A percentile compares a stretch with the other conserved stretches of the same genome.
Conservation (phyloP, 805 yeast genomes). For the Schwanniomyces vanrijiae region DNA sequence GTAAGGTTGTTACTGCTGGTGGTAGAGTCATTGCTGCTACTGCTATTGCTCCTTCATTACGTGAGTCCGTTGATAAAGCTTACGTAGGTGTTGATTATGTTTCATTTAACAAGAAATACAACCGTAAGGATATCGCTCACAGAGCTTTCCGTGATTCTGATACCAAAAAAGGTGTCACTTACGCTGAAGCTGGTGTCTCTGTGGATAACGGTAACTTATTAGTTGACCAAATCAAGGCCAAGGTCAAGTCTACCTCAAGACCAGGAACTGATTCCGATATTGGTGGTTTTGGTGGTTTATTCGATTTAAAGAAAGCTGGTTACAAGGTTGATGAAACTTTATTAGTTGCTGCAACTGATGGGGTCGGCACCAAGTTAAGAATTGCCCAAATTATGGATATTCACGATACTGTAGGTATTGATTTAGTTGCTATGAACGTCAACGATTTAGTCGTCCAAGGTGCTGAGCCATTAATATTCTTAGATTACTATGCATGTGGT, state of each 20-base stretch:
- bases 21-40: conserved; percentile 97
- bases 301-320: conserved; percentile 87
- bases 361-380: conserved; percentile 96
- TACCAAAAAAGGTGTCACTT: conserved; percentile 57
- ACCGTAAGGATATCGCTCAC: conserved; percentile 93
- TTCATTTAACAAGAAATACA: conserved; percentile 71
- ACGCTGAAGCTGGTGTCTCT: conserved; percentile 95
- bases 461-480: conserved; percentile 93
- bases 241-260: conserved; percentile 90
- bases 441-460: conserved; percentile 98
- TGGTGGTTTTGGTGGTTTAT: conserved; percentile 98
- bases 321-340: conserved; percentile 76
- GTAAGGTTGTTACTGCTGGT: conserved; percentile 78
- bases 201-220: conserved; percentile 92
- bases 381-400: conserved; percentile 87
- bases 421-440: conserved; percentile 98
- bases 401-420: conserved; percentile 98
- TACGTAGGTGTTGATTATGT: conserved; percentile 82
- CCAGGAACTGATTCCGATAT: conserved; percentile 97
- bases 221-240: conserved; percentile 85
- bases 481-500: conserved; percentile 96
- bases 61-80: conserved; percentile 82
- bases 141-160: conserved; percentile 75
- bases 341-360: conserved; percentile 97
- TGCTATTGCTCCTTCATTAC: conserved; percentile 73